Base-by-base conservation (phyloP, 192 early-diverging fungal species). In the Coemansia sp. region DNA sequence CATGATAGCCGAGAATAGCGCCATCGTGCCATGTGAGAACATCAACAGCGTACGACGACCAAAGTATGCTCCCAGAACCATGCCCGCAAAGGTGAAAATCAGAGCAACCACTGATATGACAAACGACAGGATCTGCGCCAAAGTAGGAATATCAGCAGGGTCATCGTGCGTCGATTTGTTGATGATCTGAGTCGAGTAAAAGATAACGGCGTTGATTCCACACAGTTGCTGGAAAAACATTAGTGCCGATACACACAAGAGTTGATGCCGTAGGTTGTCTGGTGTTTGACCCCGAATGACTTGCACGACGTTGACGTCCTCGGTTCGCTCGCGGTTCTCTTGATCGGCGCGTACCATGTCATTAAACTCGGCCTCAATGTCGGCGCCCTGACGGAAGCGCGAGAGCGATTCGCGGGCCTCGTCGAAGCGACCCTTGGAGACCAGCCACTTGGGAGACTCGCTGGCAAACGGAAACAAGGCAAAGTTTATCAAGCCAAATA, bases 111-210 rank as follows among this genome's bases (percentile, higher is more conserved):
- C 59, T 41, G 84, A 85, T 29, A 85, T 85, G 27, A 81, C 78
- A 72, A 77, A 78, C 3, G 79, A 66, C 52, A 85, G 55, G 54
- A 85, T 85, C 73, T 85, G 84, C 0, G 84, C 84, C 65, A 81
- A 63, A n/a, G 84, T 85, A 0, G 84, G 84, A 29, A 85, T 85
- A 51, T 85, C 63, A 8, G 84, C 84, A 0, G 84, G 84, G 41
- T 85, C 42, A 62, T 75, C 74, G 27, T 80, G 55, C 1, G 73
- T 90, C 64, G 51, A 85, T 60, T 78, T 65, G 73, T 85, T 85
- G 84, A 95, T 91, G 57, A 95, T 93, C n/a, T 88, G 89, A 8
- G 95, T 93, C n/a, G 89, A 91, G 75, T 94, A 96, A 80, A 91
- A 94, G 66, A 94, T 91, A 44, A 94, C 88, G 13, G 90, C 93